Conservation (phyloP, 2,329 filamentous ascomycete genomes). For the Cytospora leucostoma region DNA sequence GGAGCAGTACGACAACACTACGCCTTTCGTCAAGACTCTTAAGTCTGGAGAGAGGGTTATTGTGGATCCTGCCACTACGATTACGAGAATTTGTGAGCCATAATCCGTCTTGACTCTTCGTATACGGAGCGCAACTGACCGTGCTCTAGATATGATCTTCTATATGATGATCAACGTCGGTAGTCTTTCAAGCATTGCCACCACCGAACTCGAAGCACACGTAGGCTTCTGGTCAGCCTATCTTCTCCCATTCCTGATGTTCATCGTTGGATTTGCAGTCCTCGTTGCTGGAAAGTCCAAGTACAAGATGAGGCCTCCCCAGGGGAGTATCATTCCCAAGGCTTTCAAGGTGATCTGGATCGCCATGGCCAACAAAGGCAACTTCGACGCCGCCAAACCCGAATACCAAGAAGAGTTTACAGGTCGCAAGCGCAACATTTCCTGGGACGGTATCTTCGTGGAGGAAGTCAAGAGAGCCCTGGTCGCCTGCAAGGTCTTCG, state of each 20-base stretch:
- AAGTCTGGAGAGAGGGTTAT: conserved; percentile 60
- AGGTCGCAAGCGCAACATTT: conserved; percentile 54
- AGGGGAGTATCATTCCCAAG: conserved; percentile 66
- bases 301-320: conserved; percentile 54
- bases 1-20: conserved; percentile 64
- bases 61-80: conserved; percentile 65
- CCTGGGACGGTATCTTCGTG: conserved; percentile 71
- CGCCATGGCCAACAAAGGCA: conserved; percentile 68
- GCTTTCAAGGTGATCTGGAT: conserved; percentile 69
- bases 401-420: conserved; percentile 68
- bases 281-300: conserved; percentile 50
- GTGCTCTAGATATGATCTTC: conserved; percentile 46
- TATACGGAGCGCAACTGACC: not conserved
- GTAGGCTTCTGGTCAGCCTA: conserved; percentile 69
- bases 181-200: conserved; percentile 67
- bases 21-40: conserved; percentile 46
- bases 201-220: conserved; percentile 67
- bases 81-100: conserved; percentile 38
- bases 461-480: conserved; percentile 68
- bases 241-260: conserved; percentile 59
- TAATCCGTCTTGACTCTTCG: not conserved
- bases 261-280: conserved; percentile 59
- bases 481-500: conserved; percentile 71
- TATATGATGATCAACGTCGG: conserved; percentile 77
- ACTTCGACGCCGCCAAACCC: conserved; percentile 67